Evolutionary conservation across 441 rosid species (phyloP), one percentile per base, ranked within the genome.

Genomic region (Erodium chrysanthum): DNA sequence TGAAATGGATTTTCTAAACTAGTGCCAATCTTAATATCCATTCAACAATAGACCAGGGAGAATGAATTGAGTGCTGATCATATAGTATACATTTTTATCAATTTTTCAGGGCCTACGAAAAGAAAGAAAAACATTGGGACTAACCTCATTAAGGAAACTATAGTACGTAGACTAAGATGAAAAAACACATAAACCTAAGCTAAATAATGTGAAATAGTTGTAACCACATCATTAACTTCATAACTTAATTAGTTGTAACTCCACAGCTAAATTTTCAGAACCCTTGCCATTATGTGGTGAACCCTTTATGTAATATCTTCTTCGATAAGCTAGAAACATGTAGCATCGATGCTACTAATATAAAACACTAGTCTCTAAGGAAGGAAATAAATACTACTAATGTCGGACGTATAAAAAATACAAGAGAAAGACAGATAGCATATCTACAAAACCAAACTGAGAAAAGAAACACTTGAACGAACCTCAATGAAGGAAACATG

Each of bases 401-500:
- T 1, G 29, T 25, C 29, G 3, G 29, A 25, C n/a, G n/a, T n/a
- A n/a, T n/a, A 3, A 25, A 25, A 25, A 25, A 25, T 25, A 1
- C 29, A 1, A 25, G 29, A 25, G 29, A 1, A 25, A 1, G 17
- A 18, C 66, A 40, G 31, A 62, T 35, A 67, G 48, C 33, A 71
- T 71, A 44, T 54, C 50, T 37, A 40, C 48, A 2, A 66, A 10
- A 44, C 4, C 4, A 66, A 25, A 58, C 29, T 35, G 37, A 72
- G 7, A 23, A 33, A 27, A 64, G 56, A 40, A 68, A 64, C 60
- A 62, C 15, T 61, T 65, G 12, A 59, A 75, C 83, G 62, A 62
- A 92, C 99, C 99, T 95, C 99, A 10, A 95, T 95, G 78, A 95
- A 95, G 54, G 99, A 95, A 78, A 91, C 95, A 3, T 87, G 88